These are phyloP conservation scores for Hortiboletus campestris DNA, from an alignment of 768 basidiomycete species.

Conservation along the genomic window DNA sequence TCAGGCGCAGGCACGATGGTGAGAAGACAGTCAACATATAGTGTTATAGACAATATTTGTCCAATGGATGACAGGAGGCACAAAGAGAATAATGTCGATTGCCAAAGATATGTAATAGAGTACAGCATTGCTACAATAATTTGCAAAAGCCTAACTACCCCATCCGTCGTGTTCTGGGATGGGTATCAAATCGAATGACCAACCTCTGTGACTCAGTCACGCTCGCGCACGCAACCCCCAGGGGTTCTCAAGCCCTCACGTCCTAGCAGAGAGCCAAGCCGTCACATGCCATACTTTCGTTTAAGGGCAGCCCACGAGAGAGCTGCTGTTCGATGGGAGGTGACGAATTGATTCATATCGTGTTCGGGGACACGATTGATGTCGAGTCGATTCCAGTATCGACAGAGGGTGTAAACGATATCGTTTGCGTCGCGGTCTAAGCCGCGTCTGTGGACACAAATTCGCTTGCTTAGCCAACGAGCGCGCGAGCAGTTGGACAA, in stretches of 20 bases:
- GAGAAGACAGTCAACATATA: slow-evolving; percentile 1
- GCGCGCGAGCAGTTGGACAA: background rate
- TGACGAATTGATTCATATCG: slow-evolving; percentile 79
- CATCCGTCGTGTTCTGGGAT: slow-evolving; percentile 19
- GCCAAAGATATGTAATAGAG: slow-evolving; percentile 16
- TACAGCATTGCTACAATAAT: slow-evolving; percentile 24
- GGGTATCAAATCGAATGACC: slow-evolving; percentile 25
- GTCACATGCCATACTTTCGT: slow-evolving; percentile 66
- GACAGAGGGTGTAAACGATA: slow-evolving; percentile 65
- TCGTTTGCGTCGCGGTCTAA: slow-evolving; percentile 75
- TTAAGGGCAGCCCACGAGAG: slow-evolving; percentile 75
- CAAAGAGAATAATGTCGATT: slow-evolving; percentile 10
- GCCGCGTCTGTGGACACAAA: slow-evolving; percentile 49
- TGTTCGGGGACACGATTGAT: slow-evolving; percentile 84
- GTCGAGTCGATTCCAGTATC: slow-evolving; percentile 80
- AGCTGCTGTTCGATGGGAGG: slow-evolving; percentile 54
- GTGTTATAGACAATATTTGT: background rate
- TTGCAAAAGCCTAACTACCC: slow-evolving; percentile 17
- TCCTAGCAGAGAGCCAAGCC: background rate
- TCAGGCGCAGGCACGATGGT: background rate
- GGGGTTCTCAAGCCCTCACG: background rate
- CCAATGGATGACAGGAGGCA: background rate
- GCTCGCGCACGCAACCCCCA: background rate
- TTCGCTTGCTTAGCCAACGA: slow-evolving; percentile 14
- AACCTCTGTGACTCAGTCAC: slow-evolving; percentile 2